Conservation (phyloP, 1,284 basidiomycete species). For the Ustilago shanxiensis region DNA sequence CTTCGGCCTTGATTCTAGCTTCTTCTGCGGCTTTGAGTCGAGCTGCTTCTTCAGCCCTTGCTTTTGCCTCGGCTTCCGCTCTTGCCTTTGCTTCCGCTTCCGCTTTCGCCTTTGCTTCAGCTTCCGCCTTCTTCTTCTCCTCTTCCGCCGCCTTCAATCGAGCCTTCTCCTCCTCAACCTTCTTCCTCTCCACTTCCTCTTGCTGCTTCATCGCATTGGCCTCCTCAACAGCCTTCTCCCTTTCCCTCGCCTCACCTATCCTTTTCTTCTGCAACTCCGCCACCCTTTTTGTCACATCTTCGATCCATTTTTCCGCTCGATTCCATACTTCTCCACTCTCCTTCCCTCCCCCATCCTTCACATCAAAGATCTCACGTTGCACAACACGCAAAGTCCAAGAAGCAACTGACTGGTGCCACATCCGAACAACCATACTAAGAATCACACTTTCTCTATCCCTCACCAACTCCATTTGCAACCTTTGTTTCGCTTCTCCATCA, state of each 20-base stretch:
- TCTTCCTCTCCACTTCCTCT: constrained; percentile 2
- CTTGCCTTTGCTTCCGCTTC: constrained; percentile 8
- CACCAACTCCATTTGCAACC: constrained; percentile 16
- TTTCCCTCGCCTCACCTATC: constrained; percentile 9
- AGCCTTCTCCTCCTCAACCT: background rate
- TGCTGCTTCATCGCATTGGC: constrained; percentile 8
- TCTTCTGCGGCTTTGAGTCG: background rate
- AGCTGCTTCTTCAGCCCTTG: constrained; percentile 20
- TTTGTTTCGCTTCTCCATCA: background rate
- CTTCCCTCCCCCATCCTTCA: background rate
- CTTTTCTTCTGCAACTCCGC: constrained; percentile 5
- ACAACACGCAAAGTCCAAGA: constrained; percentile 26
- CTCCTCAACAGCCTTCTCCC: constrained; percentile 10
- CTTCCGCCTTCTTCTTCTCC: constrained; percentile 2
- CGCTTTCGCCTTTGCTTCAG: constrained; percentile 11
- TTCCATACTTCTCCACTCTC: background rate
- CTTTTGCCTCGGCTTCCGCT: constrained; percentile 10
- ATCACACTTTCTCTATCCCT: constrained; percentile 18
- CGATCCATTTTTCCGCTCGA: constrained; percentile 18
- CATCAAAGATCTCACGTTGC: constrained; percentile 15
- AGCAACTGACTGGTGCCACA: constrained; percentile 33
- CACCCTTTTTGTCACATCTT: background rate
- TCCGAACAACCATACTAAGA: constrained; percentile 14
- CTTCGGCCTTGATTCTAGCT: background rate
- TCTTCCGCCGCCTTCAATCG: background rate